These are phyloP conservation scores for Tolypocladium album DNA, from an alignment of 2,329 filamentous ascomycete genomes.

Conservation along the genomic window DNA sequence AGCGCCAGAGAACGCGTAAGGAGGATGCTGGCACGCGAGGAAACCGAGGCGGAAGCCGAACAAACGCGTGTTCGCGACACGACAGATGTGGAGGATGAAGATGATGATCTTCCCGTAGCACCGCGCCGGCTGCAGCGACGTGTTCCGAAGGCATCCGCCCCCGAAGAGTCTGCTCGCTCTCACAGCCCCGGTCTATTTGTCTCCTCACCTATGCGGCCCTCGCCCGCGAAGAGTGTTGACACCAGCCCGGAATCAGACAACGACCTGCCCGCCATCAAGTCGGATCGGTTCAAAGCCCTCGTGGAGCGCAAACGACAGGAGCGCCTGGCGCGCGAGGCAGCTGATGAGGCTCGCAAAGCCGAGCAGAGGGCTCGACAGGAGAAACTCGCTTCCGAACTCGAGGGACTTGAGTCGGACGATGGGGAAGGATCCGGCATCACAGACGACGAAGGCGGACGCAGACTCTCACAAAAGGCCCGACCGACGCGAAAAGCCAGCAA, in stretches of 20 bases:
- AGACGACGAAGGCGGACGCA: constrained; percentile 52
- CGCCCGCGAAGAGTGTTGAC: constrained; percentile 15
- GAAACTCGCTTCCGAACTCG: constrained; percentile 23
- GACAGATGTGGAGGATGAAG: constrained; percentile 24
- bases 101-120: constrained; percentile 29
- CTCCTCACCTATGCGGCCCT: constrained; percentile 32
- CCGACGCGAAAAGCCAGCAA: constrained; percentile 82
- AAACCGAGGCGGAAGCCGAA: constrained; percentile 12
- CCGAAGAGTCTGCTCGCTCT: constrained; percentile 14
- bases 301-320: constrained; percentile 65
- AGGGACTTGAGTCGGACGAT: constrained; percentile 22
- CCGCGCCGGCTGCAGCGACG: constrained; percentile 28
- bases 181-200: constrained; percentile 43
- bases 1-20: constrained; percentile 30
- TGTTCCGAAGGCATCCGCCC: constrained; percentile 20
- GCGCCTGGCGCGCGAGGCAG: constrained; percentile 54
- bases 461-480: constrained; percentile 57
- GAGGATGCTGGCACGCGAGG: constrained; percentile 26
- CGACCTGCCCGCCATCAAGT: constrained; percentile 35
- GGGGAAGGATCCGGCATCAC: constrained; percentile 41
- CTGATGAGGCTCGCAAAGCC: constrained; percentile 36
- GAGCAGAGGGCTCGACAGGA: constrained; percentile 28
- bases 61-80: constrained; percentile 17
- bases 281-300: constrained; percentile 58
- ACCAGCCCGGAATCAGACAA: constrained; percentile 32